Base-by-base conservation (phyloP, 208 protist species). In the Porcisia hertigi region DNA sequence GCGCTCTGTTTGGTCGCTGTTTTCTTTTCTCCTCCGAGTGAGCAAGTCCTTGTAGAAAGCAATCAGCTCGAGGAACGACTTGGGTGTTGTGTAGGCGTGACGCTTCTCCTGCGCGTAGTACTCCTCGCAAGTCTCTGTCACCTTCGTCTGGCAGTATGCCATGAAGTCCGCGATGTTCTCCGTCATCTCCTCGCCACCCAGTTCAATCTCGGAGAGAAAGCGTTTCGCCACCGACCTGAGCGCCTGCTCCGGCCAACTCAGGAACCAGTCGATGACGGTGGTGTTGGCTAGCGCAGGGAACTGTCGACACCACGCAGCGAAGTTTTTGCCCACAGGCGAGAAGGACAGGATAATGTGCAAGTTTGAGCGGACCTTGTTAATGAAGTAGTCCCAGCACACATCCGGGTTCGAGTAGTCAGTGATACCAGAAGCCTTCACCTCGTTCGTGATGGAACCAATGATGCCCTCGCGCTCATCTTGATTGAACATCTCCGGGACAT, bases 251-350 rank as follows among this genome's bases (percentile, higher is more conserved):
- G 98, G 98, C 99, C 99, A 99, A 74, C 88, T 88, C 73, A 99
- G 95, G 92, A 99, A 99, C 98, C 98, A 99, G 92, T 99, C 98
- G 84, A 99, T 99, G 52, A 98, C 93, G 30, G 98, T 99, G 41
- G 96, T 99, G 86, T 98, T 99, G 43, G 98, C 94, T 16, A 99
- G 82, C n/a, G 98, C 98, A 47, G 99, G 99, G 95, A 99, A 99
- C 88, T 99, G 96, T 57, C 98, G 90, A 79, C 95, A 98, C 90
- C 99, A 98, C 57, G 90, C 71, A 39, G 98, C 93, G 80, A 99
- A 99, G 81, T 98, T 94, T 78, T 99, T 98, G 77, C 98, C 97
- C 60, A 99, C 98, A 7, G 99, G 99, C 34, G 98, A 99, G 90
- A 99, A 99, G 86, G 98, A 99, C 20, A 99, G 87, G 63, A 99